Base-by-base conservation (phyloP, 257 asterid species). In the Nemophila menziesii region DNA sequence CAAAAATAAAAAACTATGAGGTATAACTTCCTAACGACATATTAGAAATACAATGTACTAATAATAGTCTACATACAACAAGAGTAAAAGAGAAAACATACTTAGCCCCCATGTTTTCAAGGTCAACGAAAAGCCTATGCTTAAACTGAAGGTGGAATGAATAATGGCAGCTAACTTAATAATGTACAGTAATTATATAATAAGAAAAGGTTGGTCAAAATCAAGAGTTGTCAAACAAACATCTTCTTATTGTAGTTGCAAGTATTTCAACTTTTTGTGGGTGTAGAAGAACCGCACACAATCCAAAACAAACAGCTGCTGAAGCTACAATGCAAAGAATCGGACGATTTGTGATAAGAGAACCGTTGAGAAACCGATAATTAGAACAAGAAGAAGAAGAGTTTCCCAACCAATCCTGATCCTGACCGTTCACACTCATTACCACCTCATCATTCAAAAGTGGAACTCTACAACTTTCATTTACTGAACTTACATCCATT, bases 211-310 rank as follows among this genome's bases (percentile, higher is more conserved):
- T 27, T 0, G 15, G 7, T n/a, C 19, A 33, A 8, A 12, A 9
- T 45, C 61, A 64, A 16, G 67, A 61, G 29, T 54, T 56, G 33
- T 63, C 80, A 12, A 75, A 66, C 63, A 77, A 47, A 57, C 94
- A 90, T 46, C 69, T 66, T 41, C 79, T 69, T 10, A 90, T 55
- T 34, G 94, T 72, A 4, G 72, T 65, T 16, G 92, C 74, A 0
- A 90, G 46, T 53, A 46, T 73, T 49, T 65, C 53, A 7, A 70
- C 73, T 67, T 62, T 63, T 20, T 34, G 72, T 15, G 92, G 98
- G 63, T 85, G 99, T 53, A 90, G 55, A 20, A 64, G 45, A 17
- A 65, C 73, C 6, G 75, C 72, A 43, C 94, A 90, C 7, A 85
- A 49, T 43, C 94, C 96, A 22, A 67, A 72, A 51, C 99, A 90